Base-by-base conservation (phyloP, 768 basidiomycete species). In the Multifurca ochricompacta region DNA sequence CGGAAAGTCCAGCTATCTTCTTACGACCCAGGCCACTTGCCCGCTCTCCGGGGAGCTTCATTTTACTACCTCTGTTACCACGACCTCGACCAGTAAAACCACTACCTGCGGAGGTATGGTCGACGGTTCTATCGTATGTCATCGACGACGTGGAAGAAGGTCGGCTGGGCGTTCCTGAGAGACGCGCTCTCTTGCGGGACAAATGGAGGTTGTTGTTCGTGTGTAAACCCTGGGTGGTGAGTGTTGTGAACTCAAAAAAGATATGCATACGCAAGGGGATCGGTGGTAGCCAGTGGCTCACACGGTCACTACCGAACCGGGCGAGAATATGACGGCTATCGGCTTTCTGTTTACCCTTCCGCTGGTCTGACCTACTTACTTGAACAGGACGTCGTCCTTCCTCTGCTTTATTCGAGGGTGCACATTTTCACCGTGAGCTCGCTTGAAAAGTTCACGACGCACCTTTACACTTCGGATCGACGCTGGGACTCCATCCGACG, bases 401-500 rank as follows among this genome's bases (percentile, higher is more conserved):
- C 89, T 0, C 65, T 87, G 34, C 69, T 88, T 47, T 90, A 87
- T 64, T 69, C 77, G n/a, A 69, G 68, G 28, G 74, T 85, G 23
- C 66, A 66, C 27, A 67, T 87, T 28, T 63, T 65, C 5, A 70
- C 72, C 18, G 61, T 79, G 10, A 51, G 65, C 11, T 65, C 73
- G 5, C 71, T 91, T 37, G 74, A 78, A 51, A 74, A 72, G 56
- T 84, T 92, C 60, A 71, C 77, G n/a, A 55, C 69, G n/a, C 73
- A 71, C 21, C 74, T 94, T 1, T 70, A 74, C 54, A 62, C 65
- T 28, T 82, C 84, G 6, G 91, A 95, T 58, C 75, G 79, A 61
- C 78, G 77, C 64, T 95, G 92, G 92, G 90, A 92, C 63, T 87
- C 89, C 40, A 82, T 95, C 53, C 80, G 88, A 48, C 78, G 92